Conservation (phyloP, 2,329 filamentous ascomycete genomes). For the Coniochaeta sp. region DNA sequence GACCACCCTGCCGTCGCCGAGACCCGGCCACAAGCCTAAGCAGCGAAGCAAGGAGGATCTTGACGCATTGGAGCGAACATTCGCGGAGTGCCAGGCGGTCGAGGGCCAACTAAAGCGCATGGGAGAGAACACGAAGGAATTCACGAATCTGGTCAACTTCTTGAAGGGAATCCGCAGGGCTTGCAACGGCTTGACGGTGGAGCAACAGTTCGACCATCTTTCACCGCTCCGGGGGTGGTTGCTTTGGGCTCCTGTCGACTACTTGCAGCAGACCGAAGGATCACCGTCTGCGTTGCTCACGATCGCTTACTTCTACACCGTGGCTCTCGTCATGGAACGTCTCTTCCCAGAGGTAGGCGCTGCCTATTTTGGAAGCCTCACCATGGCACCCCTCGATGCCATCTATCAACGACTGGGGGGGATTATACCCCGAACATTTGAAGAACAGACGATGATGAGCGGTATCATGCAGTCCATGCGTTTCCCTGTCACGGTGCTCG, state of each 20-base stretch:
- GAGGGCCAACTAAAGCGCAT: slow-evolving; percentile 62
- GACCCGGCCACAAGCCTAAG: slow-evolving; percentile 52
- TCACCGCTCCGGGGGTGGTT: slow-evolving; percentile 87
- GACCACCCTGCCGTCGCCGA: slow-evolving; percentile 56
- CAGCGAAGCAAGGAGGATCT: slow-evolving; percentile 65
- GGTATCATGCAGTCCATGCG: slow-evolving; percentile 59
- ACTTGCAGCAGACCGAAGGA: slow-evolving; percentile 68
- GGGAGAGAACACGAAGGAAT: slow-evolving; percentile 60
- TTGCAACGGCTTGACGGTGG: slow-evolving; percentile 61
- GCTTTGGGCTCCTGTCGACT: slow-evolving; percentile 87
- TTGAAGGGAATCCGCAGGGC: slow-evolving; percentile 66
- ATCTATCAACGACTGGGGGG: slow-evolving; percentile 55
- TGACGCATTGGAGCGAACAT: slow-evolving; percentile 58
- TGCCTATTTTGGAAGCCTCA: slow-evolving; percentile 77
- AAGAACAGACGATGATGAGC: slow-evolving; percentile 27
- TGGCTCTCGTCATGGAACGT: slow-evolving; percentile 80
- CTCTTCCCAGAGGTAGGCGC: slow-evolving; percentile 88
- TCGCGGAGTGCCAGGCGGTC: slow-evolving; percentile 61
- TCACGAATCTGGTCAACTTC: slow-evolving; percentile 65
- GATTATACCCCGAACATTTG: too few species aligned
- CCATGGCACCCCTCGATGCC: slow-evolving; percentile 75
- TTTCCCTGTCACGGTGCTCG: slow-evolving; percentile 62
- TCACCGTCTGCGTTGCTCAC: slow-evolving; percentile 75
- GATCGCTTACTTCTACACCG: slow-evolving; percentile 86
- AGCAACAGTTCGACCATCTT: slow-evolving; percentile 84